Evolutionary conservation across 306 rosid genomes (phyloP), one percentile per base, ranked within the genome.

Genomic region (Vigna radiata): DNA sequence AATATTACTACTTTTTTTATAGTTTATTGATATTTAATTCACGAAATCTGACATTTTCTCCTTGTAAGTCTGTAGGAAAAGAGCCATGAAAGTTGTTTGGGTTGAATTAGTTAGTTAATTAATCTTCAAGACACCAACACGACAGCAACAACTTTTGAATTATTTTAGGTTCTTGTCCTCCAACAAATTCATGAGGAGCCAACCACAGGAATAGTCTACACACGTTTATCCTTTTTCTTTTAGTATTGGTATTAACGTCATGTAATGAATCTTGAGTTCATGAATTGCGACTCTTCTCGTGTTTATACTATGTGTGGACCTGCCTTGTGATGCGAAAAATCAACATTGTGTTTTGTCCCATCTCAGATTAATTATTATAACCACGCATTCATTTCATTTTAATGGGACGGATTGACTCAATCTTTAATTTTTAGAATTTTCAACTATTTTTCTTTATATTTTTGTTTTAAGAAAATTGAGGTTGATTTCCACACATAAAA

Each of bases 141-240:
- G 6, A 49, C 69, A 54, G 70, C 75, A 70, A 77, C 9, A 6
- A 11, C 29, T n/a, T 54, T 69, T 1, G n/a, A 41, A 2, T 7
- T 9, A 1, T 33, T 72, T 6, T 1, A 15, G 11, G 11, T 68
- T 49, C 68, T 76, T 76, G 73, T 19, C 54, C 7, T 21, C 31
- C 78, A 70, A 76, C 78, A 76, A 82, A 76, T 70, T 43, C 46
- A 52, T 58, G 11, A 39, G 2, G 10, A n/a, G n/a, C n/a, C n/a
- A n/a, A n/a, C n/a, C n/a, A n/a, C n/a, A n/a, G n/a, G n/a, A 73
- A 17, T 49, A 68, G 58, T 68, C 72, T 27, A 11, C 68, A 36
- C 41, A 39, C 25, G 53, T 53, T 23, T 56, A n/a, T 21, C 12
- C 0, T 37, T 36, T 25, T 9, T 33, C 7, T n/a, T 1, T 29